phyloP scores from a whole-genome alignment of 805 yeast genomes.

The Metschnikowia kunwiensis region DNA sequence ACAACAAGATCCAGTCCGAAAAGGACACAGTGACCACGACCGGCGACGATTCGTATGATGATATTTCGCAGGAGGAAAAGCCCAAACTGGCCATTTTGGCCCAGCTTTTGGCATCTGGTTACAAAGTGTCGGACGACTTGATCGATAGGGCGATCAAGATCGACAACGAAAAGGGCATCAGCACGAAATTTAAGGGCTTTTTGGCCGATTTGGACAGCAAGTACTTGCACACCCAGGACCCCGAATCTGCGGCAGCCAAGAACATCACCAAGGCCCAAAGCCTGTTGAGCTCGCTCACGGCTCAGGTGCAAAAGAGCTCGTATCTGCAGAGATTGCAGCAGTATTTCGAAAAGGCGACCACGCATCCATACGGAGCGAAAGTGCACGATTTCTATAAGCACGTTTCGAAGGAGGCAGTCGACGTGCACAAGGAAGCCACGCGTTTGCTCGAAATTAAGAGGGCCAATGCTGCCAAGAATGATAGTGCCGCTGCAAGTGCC shows the following conservation, averaged over 20 bases:
- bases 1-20: constrained; percentile 22
- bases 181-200: constrained; percentile 55
- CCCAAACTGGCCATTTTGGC: constrained; percentile 76
- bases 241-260: constrained; percentile 39
- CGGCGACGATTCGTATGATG: constrained; percentile 38
- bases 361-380: constrained; percentile 52
- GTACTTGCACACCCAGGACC: constrained; percentile 56
- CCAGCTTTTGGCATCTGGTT: constrained; percentile 72
- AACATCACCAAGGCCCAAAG: constrained; percentile 29
- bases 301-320: constrained; percentile 30
- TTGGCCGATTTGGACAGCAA: constrained; percentile 53
- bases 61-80: constrained; percentile 70
- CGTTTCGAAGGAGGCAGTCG: constrained; percentile 53
- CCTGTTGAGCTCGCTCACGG: constrained; percentile 36
- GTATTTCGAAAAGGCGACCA: constrained; percentile 47
- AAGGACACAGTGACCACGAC: constrained; percentile 17
- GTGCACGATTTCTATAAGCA: constrained; percentile 58
- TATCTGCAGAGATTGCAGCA: constrained; percentile 36
- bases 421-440: constrained; percentile 72
- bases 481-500: not conserved
- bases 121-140: constrained; percentile 59
- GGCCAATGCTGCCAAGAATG: constrained; percentile 18
- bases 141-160: constrained; percentile 58
- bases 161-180: constrained; percentile 63
- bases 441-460: constrained; percentile 63